These are phyloP conservation scores for Dryadomyces quercivorus DNA, from an alignment of 2,329 filamentous ascomycete genomes.

Conservation along the genomic window DNA sequence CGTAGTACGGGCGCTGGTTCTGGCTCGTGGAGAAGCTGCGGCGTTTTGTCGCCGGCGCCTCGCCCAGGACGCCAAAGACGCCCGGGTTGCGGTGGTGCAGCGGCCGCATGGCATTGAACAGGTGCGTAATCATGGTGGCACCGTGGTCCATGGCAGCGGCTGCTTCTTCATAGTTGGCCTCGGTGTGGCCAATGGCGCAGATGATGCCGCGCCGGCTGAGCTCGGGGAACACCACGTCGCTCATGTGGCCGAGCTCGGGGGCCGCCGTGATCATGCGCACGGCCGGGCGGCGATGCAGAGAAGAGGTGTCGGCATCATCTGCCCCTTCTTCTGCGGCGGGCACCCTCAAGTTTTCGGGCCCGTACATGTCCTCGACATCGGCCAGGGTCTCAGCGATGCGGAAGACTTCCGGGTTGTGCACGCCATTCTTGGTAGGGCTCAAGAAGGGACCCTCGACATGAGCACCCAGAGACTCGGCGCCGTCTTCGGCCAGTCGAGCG, in stretches of 20 bases:
- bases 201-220: conserved; percentile 55
- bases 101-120: conserved; percentile 90
- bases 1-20: conserved; percentile 58
- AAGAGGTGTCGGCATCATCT: neutral
- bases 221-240: conserved; percentile 48
- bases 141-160: conserved; percentile 59
- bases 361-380: conserved; percentile 63
- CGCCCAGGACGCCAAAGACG: conserved; percentile 74
- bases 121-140: conserved; percentile 80
- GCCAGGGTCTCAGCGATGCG: conserved; percentile 48
- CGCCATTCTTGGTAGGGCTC: conserved; percentile 69
- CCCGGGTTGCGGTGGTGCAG: conserved; percentile 86
- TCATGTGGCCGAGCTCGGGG: conserved; percentile 65
- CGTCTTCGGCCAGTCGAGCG: conserved; percentile 46
- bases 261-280: conserved; percentile 80
- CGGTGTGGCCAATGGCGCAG: conserved; percentile 75
- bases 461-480: conserved; percentile 77
- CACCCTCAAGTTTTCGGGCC: conserved; percentile 49
- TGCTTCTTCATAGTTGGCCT: conserved; percentile 76
- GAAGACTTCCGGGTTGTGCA: conserved; percentile 67
- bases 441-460: conserved; percentile 90
- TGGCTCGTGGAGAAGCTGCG: neutral
- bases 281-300: conserved; percentile 20
- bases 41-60: conserved; percentile 18
- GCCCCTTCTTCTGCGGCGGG: conserved; percentile 12